These are phyloP conservation scores for Penicillium oxalicum DNA, from an alignment of 2,329 filamentous ascomycete species.

Conservation along the genomic window DNA sequence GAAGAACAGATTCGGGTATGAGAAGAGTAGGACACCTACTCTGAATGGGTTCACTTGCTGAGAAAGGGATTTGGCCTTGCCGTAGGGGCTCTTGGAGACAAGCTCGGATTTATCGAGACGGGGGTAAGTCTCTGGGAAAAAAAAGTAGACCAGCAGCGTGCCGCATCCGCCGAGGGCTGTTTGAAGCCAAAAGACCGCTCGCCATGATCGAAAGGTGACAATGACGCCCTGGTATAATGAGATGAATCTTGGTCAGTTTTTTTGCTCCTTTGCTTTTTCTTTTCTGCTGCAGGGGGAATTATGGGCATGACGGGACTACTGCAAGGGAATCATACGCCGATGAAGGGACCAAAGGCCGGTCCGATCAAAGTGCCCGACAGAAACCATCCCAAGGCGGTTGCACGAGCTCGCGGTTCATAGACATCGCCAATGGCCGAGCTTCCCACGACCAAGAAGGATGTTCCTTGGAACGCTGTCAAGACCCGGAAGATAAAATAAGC, in stretches of 20 bases:
- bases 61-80: conserved; percentile 53
- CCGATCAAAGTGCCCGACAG: conserved; percentile 65
- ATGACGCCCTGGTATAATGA: conserved; percentile 58
- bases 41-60: conserved; percentile 62
- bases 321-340: conserved; percentile 24
- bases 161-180: conserved; percentile 60
- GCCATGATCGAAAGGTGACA: conserved; percentile 67
- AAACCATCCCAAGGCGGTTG: conserved; percentile 69
- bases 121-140: conserved; percentile 69
- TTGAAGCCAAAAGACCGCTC: conserved; percentile 72
- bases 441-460: conserved; percentile 66
- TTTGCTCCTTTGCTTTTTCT: too few species aligned
- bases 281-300: too few species aligned
- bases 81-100: conserved; percentile 44
- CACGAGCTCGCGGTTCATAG: conserved; percentile 61
- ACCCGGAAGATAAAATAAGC: conserved; percentile 70
- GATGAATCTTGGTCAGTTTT: conserved; percentile 40
- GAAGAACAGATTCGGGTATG: conserved; percentile 63
- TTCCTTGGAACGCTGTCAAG: conserved; percentile 68
- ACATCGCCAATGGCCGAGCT: conserved; percentile 63
- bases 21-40: conserved; percentile 55
- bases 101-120: conserved; percentile 59
- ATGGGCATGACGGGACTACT: too few species aligned
- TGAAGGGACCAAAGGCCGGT: conserved; percentile 55
- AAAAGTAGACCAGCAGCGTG: conserved; percentile 55